Evolutionary conservation across 345 rosid species (phyloP), one percentile per base, ranked within the genome.

Genomic region (Arabis alpina): DNA sequence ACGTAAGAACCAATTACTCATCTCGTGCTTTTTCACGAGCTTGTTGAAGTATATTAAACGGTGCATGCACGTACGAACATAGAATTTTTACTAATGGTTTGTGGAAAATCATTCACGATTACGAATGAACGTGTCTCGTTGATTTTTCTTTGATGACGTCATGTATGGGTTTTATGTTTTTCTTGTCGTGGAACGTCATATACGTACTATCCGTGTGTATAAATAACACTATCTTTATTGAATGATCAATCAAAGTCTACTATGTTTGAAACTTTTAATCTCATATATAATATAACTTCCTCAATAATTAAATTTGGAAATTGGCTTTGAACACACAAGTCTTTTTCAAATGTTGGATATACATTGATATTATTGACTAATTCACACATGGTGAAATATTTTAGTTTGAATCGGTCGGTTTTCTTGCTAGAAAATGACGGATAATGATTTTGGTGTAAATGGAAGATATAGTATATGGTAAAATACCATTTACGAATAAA

Each of bases 261-360:
- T 14, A 23, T 37, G 51, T 72, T 63, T 72, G 75, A 62, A n/a
- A n/a, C n/a, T n/a, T n/a, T n/a, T n/a, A n/a, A 72, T 64, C 39
- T 28, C 16, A 43, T 23, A 10, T 6, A 42, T 52, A 61, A 1
- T 10, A 32, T 0, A 13, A 16, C n/a, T n/a, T 43, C 10, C 4
- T 6, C 8, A 27, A 40, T 40, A 27, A 40, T 10, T 47, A 5
- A 36, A 25, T 5, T 41, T 50, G 11, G 4, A 51, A 8, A 10
- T 42, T 30, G 4, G 37, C 23, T 24, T 51, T 39, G 5, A 64
- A 10, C 8, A 65, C 27, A 6, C 8, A 32, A 32, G 59, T 64
- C 56, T 7, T 24, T 71, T 42, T 27, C 47, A 4, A 37, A 7
- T 19, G 45, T 72, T 62, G 23, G n/a, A 40, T 34, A 34, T 34